These are phyloP conservation scores for Trichoderma breve DNA, from an alignment of 2,329 filamentous ascomycete genomes.

Conservation along the genomic window DNA sequence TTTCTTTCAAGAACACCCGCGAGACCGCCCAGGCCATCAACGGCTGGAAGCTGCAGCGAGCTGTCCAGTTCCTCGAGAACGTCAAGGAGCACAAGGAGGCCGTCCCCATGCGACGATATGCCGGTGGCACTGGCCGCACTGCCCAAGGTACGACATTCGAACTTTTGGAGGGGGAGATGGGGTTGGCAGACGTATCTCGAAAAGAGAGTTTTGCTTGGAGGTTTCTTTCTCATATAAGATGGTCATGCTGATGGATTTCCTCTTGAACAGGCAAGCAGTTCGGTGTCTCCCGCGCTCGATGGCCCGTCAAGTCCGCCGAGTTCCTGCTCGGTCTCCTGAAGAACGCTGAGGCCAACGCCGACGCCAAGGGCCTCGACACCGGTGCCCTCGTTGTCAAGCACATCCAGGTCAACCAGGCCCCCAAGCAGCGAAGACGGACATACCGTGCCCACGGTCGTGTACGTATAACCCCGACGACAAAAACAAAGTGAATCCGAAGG, in stretches of 20 bases:
- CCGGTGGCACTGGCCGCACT: constrained; percentile 90
- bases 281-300: constrained; percentile 96
- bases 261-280: constrained; percentile 83
- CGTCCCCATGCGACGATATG: constrained; percentile 96
- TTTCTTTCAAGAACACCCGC: constrained; percentile 99
- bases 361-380: constrained; percentile 96
- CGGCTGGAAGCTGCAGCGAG: constrained; percentile 96
- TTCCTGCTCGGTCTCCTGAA: constrained; percentile 96
- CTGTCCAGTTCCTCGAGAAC: constrained; percentile 96
- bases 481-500: background rate
- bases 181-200: background rate
- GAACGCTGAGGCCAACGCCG: constrained; percentile 96
- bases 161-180: background rate
- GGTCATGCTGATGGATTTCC: constrained; percentile 29
- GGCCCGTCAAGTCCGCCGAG: constrained; percentile 98
- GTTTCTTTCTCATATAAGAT: background rate
- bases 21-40: constrained; percentile 99
- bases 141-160: constrained; percentile 81
- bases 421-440: constrained; percentile 97
- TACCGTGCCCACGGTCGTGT: constrained; percentile 99
- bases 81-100: constrained; percentile 96
- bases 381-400: constrained; percentile 98
- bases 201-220: background rate
- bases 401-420: constrained; percentile 99
- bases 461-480: constrained; percentile 49